Evolutionary conservation across 768 basidiomycete genomes (phyloP).

Genomic region (Mycena olivaceomarginata): DNA sequence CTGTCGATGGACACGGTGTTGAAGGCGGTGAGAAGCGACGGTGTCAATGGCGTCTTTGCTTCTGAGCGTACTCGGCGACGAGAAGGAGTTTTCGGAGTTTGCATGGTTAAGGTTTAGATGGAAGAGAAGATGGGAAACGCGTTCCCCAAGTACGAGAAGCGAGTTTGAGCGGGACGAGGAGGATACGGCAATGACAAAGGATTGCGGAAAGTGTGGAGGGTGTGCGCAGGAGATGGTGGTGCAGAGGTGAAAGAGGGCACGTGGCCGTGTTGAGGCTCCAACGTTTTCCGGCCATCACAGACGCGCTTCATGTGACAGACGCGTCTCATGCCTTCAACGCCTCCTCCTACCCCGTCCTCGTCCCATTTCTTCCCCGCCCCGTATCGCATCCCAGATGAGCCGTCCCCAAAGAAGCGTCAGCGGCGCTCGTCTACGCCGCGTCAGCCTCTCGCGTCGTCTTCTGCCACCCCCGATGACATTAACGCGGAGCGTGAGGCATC

Average conservation of each 20-base stretch:
- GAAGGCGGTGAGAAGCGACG: slow-evolving; percentile 64
- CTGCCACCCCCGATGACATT: slow-evolving; percentile 65
- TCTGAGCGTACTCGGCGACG: slow-evolving; percentile 69
- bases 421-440: slow-evolving; percentile 69
- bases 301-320: neutral
- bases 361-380: slow-evolving; percentile 55
- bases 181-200: no score
- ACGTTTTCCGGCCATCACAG: neutral
- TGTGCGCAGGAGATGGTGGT: no score
- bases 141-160: no score
- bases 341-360: slow-evolving; percentile 71
- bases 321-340: neutral
- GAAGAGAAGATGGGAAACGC: no score
- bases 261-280: slow-evolving; percentile 11
- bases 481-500: slow-evolving; percentile 75
- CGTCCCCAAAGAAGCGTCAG: slow-evolving; percentile 69
- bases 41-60: slow-evolving; percentile 70
- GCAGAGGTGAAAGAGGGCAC: neutral
- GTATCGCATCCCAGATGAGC: slow-evolving; percentile 53
- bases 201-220: no score
- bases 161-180: no score
- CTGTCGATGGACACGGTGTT: slow-evolving; percentile 64
- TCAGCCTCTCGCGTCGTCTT: slow-evolving; percentile 56
- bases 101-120: neutral
- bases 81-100: slow-evolving; percentile 73